phyloP scores from a whole-genome alignment of 257 asterid genomes.

The Penstemon eatonii region DNA sequence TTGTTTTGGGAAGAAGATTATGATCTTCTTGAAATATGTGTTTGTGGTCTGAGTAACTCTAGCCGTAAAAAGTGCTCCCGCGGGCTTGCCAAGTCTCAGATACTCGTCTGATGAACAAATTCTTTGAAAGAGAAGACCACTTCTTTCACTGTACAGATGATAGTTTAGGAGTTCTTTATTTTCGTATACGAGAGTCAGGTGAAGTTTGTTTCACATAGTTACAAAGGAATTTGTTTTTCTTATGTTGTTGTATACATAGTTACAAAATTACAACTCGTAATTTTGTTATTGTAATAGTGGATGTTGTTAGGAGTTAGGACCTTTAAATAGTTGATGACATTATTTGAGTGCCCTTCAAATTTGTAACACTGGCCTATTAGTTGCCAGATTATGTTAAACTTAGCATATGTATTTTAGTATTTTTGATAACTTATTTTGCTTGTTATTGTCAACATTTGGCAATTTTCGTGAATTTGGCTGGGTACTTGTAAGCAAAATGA shows the following conservation, averaged over 20 bases:
- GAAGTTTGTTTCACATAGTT: background rate
- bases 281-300: background rate
- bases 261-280: background rate
- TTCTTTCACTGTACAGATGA: background rate
- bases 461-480: too few species aligned
- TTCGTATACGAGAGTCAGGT: background rate
- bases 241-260: background rate
- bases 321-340: background rate
- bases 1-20: conserved; percentile 90
- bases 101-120: conserved; percentile 48
- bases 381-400: too few species aligned
- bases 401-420: too few species aligned
- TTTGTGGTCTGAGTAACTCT: conserved; percentile 69
- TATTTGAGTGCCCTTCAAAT: background rate
- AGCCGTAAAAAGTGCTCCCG: conserved; percentile 81
- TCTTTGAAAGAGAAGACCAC: background rate
- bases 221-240: background rate
- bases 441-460: too few species aligned
- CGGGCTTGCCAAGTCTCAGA: conserved; percentile 75
- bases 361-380: too few species aligned
- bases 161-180: background rate
- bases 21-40: conserved; percentile 78
- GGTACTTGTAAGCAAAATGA: too few species aligned
- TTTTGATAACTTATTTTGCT: too few species aligned
- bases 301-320: background rate